Conservation (phyloP, 2,329 filamentous ascomycete species). For the Fusarium clavum region DNA sequence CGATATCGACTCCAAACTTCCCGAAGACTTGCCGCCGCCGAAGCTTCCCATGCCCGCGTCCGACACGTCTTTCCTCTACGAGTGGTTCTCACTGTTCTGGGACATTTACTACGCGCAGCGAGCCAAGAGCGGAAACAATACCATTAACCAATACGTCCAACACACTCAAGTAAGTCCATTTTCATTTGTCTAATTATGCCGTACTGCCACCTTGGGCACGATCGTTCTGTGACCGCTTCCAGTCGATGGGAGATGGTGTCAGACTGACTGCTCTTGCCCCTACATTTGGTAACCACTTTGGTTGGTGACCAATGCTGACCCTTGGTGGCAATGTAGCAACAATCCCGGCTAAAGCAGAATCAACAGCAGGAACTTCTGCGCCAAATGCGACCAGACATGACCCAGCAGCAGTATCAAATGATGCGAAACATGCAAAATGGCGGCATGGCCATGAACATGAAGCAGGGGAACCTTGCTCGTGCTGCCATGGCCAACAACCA, state of each 20-base stretch:
- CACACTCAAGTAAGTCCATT: slow-evolving; percentile 75
- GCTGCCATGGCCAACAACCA: slow-evolving; percentile 83
- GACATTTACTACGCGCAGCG: slow-evolving; percentile 91
- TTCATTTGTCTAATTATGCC: slow-evolving; percentile 10
- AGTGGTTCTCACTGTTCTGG: slow-evolving; percentile 99
- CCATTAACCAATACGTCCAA: slow-evolving; percentile 79
- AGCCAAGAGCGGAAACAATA: slow-evolving; percentile 70
- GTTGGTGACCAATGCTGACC: slow-evolving; percentile 38
- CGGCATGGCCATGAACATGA: slow-evolving; percentile 68
- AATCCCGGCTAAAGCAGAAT: slow-evolving; percentile 79
- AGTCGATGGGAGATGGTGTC: slow-evolving; percentile 17
- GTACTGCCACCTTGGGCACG: slow-evolving; percentile 26
- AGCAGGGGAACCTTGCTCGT: slow-evolving; percentile 73
- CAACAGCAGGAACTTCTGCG: slow-evolving; percentile 82
- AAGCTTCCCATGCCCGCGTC: slow-evolving; percentile 72
- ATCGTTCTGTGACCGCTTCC: slow-evolving; percentile 14
- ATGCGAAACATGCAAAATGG: slow-evolving; percentile 75
- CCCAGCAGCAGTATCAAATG: slow-evolving; percentile 69
- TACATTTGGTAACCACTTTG: slow-evolving; percentile 40
- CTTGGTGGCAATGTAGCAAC: slow-evolving; percentile 60
- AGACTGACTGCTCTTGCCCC: slow-evolving; percentile 28
- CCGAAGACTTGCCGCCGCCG: slow-evolving; percentile 82
- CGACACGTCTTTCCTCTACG: slow-evolving; percentile 88
- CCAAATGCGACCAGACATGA: slow-evolving; percentile 73
- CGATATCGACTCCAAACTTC: slow-evolving; percentile 77